A percentile compares a stretch with the other conserved stretches of the same genome.
phyloP scores from a whole-genome alignment of 257 asterid genomes.

The Nicotiana obtusifolia region DNA sequence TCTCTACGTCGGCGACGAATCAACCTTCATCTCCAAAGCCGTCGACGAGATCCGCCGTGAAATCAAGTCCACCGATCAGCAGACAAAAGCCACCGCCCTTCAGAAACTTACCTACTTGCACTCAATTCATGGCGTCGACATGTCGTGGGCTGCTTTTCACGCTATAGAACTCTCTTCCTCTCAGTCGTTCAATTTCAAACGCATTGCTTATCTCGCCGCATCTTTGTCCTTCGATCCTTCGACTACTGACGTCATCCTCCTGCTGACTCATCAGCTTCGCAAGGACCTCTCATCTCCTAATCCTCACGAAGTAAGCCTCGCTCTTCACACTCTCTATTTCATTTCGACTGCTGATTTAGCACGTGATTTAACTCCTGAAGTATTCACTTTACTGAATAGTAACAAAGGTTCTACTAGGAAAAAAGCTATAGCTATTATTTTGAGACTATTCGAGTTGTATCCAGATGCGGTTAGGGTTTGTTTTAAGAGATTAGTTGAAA shows the following conservation, averaged over 20 bases:
- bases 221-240: constrained; percentile 65
- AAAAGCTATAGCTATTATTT: constrained; percentile 56
- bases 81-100: constrained; percentile 67
- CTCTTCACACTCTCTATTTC: constrained; percentile 55
- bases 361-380: constrained; percentile 75
- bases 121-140: constrained; percentile 66
- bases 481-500: constrained; percentile 81
- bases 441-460: constrained; percentile 64
- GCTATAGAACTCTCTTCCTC: constrained; percentile 83
- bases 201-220: constrained; percentile 71
- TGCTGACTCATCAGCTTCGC: constrained; percentile 87
- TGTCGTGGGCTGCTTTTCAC: constrained; percentile 85
- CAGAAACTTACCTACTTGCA: constrained; percentile 77
- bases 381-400: constrained; percentile 59
- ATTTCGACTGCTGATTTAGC: constrained; percentile 75
- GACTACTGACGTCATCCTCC: constrained; percentile 79
- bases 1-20: constrained; percentile 33
- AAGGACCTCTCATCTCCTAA: constrained; percentile 72
- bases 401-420: constrained; percentile 45
- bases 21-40: constrained; percentile 53
- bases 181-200: constrained; percentile 49
- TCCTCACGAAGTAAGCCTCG: constrained; percentile 69
- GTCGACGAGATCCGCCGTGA: constrained; percentile 89
- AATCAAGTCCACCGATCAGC: constrained; percentile 72
- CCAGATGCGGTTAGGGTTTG: constrained; percentile 93